Percentiles rank a stretch among this genome's conserved stretches.
These are phyloP conservation scores for Sarocladium kiliense DNA, from an alignment of 2,329 filamentous ascomycete genomes.

Conservation along the genomic window DNA sequence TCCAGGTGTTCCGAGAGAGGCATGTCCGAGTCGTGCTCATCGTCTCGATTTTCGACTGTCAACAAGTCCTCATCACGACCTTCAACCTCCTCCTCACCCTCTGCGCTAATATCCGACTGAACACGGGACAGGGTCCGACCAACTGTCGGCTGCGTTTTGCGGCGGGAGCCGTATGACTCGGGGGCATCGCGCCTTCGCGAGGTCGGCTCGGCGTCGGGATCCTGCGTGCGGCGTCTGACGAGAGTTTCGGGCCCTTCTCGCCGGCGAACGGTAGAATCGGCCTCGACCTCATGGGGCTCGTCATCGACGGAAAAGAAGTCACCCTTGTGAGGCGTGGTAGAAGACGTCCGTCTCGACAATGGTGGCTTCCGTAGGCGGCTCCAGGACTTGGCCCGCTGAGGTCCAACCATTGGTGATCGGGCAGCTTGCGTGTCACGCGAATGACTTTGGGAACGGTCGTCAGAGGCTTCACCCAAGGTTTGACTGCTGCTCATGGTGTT, in stretches of 20 bases:
- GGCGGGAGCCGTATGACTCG: slow-evolving; percentile 26
- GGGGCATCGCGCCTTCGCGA: slow-evolving; percentile 35
- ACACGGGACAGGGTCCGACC: slow-evolving; percentile 32
- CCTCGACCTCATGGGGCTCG: slow-evolving; percentile 73
- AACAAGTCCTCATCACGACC: slow-evolving; percentile 21
- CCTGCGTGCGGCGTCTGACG: slow-evolving; percentile 50
- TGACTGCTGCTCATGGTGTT: slow-evolving; percentile 22
- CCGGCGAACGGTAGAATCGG: slow-evolving; percentile 52
- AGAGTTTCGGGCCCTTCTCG: slow-evolving; percentile 45
- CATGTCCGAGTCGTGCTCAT: slow-evolving; percentile 34
- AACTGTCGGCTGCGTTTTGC: slow-evolving; percentile 25
- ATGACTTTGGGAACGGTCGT: slow-evolving; percentile 31
- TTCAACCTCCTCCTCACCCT: slow-evolving; percentile 15
- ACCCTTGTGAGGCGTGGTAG: slow-evolving; percentile 73
- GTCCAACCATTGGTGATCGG: slow-evolving; percentile 39
- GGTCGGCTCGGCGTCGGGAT: slow-evolving; percentile 66
- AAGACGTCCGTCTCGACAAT: slow-evolving; percentile 69
- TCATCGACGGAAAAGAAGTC: slow-evolving; percentile 91
- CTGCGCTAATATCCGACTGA: slow-evolving; percentile 29
- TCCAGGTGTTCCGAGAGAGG: slow-evolving; percentile 44
- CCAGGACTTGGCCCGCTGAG: slow-evolving; percentile 41
- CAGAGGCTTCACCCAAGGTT: slow-evolving; percentile 29
- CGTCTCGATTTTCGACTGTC: slow-evolving; percentile 23
- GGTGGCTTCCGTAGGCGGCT: slow-evolving; percentile 63
- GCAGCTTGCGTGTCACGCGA: slow-evolving; percentile 25